phyloP scores from a whole-genome alignment of 1,284 basidiomycete species.

The Austropuccinia psidii region DNA sequence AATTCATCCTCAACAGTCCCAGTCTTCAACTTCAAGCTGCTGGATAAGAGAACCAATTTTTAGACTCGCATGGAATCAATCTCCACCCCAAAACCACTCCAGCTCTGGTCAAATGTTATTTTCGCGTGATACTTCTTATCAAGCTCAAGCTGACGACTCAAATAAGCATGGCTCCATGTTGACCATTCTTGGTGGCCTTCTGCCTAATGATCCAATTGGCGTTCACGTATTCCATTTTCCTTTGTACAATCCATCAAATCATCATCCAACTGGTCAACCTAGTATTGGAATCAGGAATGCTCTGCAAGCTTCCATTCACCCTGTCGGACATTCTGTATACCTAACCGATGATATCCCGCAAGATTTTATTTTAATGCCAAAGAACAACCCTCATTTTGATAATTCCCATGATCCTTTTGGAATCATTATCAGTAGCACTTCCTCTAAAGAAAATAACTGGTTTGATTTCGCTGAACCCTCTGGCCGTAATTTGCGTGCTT shows the following conservation, averaged over 20 bases:
- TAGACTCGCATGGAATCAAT: slow-evolving; percentile 70
- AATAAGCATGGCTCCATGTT: slow-evolving; percentile 62
- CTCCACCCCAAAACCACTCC: slow-evolving; percentile 47
- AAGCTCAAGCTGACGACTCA: slow-evolving; percentile 13
- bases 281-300: slow-evolving; percentile 58
- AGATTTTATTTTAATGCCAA: slow-evolving; percentile 70
- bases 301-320: slow-evolving; percentile 59
- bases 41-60: slow-evolving; percentile 68
- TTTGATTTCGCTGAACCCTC: background rate
- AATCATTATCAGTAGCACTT: slow-evolving; percentile 52
- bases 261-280: slow-evolving; percentile 48
- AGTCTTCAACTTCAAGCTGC: slow-evolving; percentile 38
- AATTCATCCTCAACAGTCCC: slow-evolving; percentile 24
- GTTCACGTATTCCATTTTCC: slow-evolving; percentile 66
- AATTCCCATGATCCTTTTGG: slow-evolving; percentile 63
- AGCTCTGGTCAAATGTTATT: slow-evolving; percentile 33
- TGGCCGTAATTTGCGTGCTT: slow-evolving; percentile 7
- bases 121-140: slow-evolving; percentile 5
- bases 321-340: slow-evolving; percentile 59
- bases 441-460: background rate
- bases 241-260: slow-evolving; percentile 56
- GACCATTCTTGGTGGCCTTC: slow-evolving; percentile 68
- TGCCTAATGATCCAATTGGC: slow-evolving; percentile 56
- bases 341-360: slow-evolving; percentile 59
- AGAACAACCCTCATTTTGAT: slow-evolving; percentile 62